Base-by-base conservation (phyloP, 106 monocot genomes). In the Acanthochlamys bracteata region DNA sequence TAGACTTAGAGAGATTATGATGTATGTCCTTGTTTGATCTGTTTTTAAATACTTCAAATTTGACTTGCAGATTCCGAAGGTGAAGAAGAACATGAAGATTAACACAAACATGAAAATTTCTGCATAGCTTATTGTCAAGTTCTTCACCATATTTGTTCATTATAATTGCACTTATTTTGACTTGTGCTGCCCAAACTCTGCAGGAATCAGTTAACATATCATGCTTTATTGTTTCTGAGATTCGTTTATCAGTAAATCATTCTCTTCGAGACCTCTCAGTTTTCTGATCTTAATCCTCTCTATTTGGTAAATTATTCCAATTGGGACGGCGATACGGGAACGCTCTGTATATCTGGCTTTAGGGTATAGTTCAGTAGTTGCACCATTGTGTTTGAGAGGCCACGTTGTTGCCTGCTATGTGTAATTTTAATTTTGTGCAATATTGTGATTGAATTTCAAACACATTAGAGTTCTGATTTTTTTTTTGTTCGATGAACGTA, bases 31-130 rank as follows among this genome's bases (percentile, higher is more conserved):
- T 21, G 20, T 10, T 20, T 15, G 10, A 20, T 55, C 4, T 21
- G 10, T 55, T 1, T 1, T 55, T 55, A 55, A 14, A 4, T 12
- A 14, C 49, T 49, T 49, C 17, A 9, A 16, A 33, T 62, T 62
- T 39, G 20, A 6, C 20, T 57, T 78, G 64, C 63, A 84, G 84
- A 84, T 84, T 84, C 84, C 46, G 84, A 84, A 67, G 80, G 51
- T 23, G 84, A 84, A 74, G 83, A 73, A 14, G 79, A 79, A 40
- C 84, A 84, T 60, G 76, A 80, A 60, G 84, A 84, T 70, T 84
- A 72, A 84, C 25, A 59, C 63, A 11, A 57, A 20, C 39, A n/a
- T 54, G 41, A 52, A 55, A 22, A 47, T 24, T 65, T 25, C 13
- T 13, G 47, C 24, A 2, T 20, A 3, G 10, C 43, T 49, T 24